A percentile compares a stretch with the other conserved stretches of the same genome.
These are phyloP conservation scores for Triangularia setosa DNA, from an alignment of 2,329 filamentous ascomycete species.

Conservation along the genomic window DNA sequence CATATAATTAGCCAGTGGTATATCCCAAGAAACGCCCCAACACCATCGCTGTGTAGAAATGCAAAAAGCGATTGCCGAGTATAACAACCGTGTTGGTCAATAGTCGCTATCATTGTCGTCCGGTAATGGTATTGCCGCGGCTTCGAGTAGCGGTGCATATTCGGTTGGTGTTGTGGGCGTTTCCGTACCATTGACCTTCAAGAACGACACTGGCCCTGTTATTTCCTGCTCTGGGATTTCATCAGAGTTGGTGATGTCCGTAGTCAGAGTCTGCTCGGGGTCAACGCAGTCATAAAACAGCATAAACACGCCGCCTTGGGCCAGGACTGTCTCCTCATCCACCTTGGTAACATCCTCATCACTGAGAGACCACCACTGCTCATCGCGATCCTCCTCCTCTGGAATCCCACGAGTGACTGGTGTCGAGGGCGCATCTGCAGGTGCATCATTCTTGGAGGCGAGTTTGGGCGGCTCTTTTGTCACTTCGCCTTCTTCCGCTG, in stretches of 20 bases:
- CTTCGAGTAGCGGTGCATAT: neutral
- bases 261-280: conserved; percentile 33
- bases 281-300: conserved; percentile 85
- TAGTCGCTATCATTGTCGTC: conserved; percentile 1
- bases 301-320: conserved; percentile 88
- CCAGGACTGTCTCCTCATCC: conserved; percentile 67
- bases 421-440: conserved; percentile 1
- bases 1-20: conserved; percentile 5
- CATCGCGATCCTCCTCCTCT: conserved; percentile 30
- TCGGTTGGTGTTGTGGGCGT: neutral
- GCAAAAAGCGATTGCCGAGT: neutral
- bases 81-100: neutral
- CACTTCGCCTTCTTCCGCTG: conserved; percentile 8
- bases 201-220: neutral
- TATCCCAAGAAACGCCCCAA: conserved; percentile 13
- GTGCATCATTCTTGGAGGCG: conserved; percentile 29
- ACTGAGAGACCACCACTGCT: conserved; percentile 85
- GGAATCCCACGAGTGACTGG: conserved; percentile 5
- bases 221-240: neutral
- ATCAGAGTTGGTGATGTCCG: neutral
- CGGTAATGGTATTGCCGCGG: neutral
- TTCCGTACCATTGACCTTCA: neutral
- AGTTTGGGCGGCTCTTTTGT: conserved; percentile 18
- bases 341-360: conserved; percentile 79
- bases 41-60: conserved; percentile 30